These are phyloP conservation scores for Aspergillus fructus DNA, from an alignment of 2,329 filamentous ascomycete genomes.

Conservation along the genomic window DNA sequence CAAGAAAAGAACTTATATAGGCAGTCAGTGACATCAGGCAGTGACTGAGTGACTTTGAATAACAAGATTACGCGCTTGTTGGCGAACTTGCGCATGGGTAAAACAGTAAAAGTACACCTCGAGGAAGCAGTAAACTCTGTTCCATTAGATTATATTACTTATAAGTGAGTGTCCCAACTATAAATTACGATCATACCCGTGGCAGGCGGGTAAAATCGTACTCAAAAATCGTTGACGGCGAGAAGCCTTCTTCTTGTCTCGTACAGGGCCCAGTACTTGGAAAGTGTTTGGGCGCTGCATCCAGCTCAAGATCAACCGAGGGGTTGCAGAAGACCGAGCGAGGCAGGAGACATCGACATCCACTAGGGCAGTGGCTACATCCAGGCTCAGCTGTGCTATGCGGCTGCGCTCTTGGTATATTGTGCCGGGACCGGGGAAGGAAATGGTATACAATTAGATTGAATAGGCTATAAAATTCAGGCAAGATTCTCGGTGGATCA, in stretches of 20 bases:
- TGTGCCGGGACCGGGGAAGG: constrained; percentile 1
- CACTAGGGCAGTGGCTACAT: neutral
- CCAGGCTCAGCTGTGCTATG: neutral
- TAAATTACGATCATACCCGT: constrained; percentile 48
- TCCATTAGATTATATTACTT: neutral
- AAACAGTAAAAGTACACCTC: too few relatives aligned
- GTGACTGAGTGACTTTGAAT: too few relatives aligned
- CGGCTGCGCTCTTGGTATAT: neutral
- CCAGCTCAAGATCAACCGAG: constrained; percentile 43
- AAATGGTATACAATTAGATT: constrained; percentile 9
- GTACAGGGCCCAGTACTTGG: constrained; percentile 29
- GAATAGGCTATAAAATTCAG: neutral
- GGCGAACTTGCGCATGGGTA: too few relatives aligned
- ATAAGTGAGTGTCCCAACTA: constrained; percentile 38
- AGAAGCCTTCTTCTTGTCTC: constrained; percentile 47
- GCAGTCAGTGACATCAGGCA: too few relatives aligned
- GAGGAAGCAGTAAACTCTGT: too few relatives aligned
- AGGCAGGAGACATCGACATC: constrained; percentile 47
- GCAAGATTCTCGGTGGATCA: constrained; percentile 21
- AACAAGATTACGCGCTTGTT: too few relatives aligned
- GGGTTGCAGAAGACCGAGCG: constrained; percentile 46
- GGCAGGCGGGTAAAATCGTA: constrained; percentile 44
- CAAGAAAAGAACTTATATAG: too few relatives aligned
- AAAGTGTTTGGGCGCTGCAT: constrained; percentile 28
- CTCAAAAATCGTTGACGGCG: constrained; percentile 50